phyloP scores from a whole-genome alignment of 2,329 filamentous ascomycete species.

The Diaporthe caulivora region DNA sequence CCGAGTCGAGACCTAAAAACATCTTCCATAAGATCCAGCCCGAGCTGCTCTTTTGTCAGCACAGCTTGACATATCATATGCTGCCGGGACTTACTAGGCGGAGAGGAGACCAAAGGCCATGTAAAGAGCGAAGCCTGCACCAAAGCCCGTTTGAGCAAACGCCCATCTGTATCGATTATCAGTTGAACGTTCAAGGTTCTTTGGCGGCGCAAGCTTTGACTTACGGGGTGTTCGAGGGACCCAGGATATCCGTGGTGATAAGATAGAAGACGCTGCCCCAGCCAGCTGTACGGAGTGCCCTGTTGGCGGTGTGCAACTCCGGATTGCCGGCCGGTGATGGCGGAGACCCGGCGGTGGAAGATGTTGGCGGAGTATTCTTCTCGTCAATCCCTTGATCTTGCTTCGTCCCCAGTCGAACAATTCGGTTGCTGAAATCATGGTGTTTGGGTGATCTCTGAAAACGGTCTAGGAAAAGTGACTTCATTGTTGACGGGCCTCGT shows the following conservation, averaged over 20 bases:
- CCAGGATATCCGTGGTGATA: constrained; percentile 62
- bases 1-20: constrained; percentile 60
- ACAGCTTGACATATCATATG: rapidly evolving
- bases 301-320: constrained; percentile 61
- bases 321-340: constrained; percentile 48
- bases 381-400: neutral
- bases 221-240: constrained; percentile 54
- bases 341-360: neutral
- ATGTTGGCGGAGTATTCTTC: neutral
- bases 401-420: neutral
- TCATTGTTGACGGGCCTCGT: neutral
- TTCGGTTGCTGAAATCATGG: neutral
- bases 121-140: constrained; percentile 35
- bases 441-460: neutral
- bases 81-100: neutral
- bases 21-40: constrained; percentile 60
- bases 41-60: constrained; percentile 43
- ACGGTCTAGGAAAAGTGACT: neutral
- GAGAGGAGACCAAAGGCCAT: constrained; percentile 30
- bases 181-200: neutral
- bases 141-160: constrained; percentile 37
- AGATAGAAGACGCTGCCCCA: constrained; percentile 62
- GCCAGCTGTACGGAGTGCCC: constrained; percentile 59
- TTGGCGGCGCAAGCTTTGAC: neutral
- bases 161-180: constrained; percentile 11